Evolutionary conservation across 768 basidiomycete genomes (phyloP).

Genomic region (Leccinum broughii): DNA sequence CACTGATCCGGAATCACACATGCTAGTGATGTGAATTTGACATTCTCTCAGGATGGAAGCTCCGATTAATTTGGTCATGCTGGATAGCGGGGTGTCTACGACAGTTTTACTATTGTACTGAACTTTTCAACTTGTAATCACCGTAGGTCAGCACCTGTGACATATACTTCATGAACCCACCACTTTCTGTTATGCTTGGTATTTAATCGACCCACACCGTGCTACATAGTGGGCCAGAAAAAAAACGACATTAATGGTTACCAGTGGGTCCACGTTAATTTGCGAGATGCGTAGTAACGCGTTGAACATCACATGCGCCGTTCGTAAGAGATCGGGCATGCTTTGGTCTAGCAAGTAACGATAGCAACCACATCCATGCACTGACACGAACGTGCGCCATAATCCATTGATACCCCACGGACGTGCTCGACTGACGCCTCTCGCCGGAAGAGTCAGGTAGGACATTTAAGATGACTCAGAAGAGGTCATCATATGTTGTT

Average conservation of each 20-base stretch:
- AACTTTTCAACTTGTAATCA: conserved; percentile 1
- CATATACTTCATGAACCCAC: not conserved
- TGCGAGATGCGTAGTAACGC: not conserved
- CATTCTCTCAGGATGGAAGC: not conserved
- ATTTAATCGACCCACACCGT: not conserved
- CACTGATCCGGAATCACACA: not conserved
- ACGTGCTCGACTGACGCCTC: no score
- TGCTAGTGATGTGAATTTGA: not conserved
- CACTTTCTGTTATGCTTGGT: not conserved
- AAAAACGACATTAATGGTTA: not conserved
- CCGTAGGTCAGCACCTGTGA: conserved; percentile 1
- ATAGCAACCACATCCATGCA: no score
- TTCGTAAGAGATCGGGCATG: no score
- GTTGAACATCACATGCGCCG: not conserved
- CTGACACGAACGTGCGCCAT: no score
- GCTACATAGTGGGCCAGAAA: not conserved
- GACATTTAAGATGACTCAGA: no score
- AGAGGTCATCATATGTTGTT: no score
- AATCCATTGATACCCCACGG: no score
- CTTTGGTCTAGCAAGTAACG: not conserved
- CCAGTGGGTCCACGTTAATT: not conserved
- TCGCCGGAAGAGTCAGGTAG: no score
- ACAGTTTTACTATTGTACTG: not conserved
- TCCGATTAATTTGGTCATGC: not conserved
- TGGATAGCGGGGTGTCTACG: not conserved